A percentile compares a stretch with the other conserved stretches of the same genome.
Evolutionary conservation across 2,329 filamentous ascomycete genomes (phyloP).

Genomic region (Colletotrichum magnum): DNA sequence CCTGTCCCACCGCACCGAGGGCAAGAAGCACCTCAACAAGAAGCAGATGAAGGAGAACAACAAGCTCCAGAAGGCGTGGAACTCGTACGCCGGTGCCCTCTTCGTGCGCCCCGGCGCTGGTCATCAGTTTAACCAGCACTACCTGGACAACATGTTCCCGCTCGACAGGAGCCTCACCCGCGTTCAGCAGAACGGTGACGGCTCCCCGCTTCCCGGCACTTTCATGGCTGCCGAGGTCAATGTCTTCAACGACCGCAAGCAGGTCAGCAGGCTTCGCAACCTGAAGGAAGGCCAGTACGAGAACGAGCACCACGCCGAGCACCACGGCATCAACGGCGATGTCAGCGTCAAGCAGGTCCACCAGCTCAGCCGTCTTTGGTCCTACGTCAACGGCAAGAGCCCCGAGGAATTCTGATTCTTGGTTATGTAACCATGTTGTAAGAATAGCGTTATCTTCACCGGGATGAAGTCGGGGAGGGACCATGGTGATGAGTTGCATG

Average conservation of each 20-base stretch:
- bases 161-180: constrained; percentile 25
- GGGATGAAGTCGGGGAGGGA: neutral
- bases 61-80: constrained; percentile 52
- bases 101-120: constrained; percentile 69
- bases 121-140: constrained; percentile 73
- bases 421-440: neutral
- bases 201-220: constrained; percentile 3
- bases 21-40: constrained; percentile 42
- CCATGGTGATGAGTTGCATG: neutral
- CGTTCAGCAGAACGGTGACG: constrained; percentile 33
- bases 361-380: constrained; percentile 35
- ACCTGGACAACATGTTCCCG: constrained; percentile 74
- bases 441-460: neutral
- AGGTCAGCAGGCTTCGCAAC: constrained; percentile 17
- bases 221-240: constrained; percentile 32
- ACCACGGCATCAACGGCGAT: constrained; percentile 16
- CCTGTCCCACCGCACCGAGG: constrained; percentile 45
- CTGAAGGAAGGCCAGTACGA: constrained; percentile 5
- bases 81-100: constrained; percentile 74
- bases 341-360: constrained; percentile 20
- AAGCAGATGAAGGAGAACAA: constrained; percentile 19
- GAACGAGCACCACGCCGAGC: neutral
- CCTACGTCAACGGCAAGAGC: constrained; percentile 24
- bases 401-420: constrained; percentile 4
- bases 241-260: constrained; percentile 26